Conservation (phyloP, 208 protist species). For the Trypanosoma caninum region DNA sequence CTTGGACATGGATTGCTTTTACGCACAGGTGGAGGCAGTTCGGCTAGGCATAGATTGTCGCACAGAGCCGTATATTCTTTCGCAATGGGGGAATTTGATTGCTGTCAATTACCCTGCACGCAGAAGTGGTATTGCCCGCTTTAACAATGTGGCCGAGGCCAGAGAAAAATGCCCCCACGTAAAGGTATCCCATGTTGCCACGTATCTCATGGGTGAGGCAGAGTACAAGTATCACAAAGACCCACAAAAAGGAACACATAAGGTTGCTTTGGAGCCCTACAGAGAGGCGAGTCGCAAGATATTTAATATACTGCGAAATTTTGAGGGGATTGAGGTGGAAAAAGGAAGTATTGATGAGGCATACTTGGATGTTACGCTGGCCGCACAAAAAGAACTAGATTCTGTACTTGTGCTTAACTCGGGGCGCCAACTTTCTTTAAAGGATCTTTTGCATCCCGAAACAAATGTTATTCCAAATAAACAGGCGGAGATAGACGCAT, state of each 20-base stretch:
- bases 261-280: constrained; percentile 85
- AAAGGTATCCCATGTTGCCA: constrained; percentile 45
- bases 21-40: constrained; percentile 87
- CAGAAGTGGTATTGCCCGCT: constrained; percentile 55
- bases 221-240: constrained; percentile 56
- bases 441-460: constrained; percentile 45
- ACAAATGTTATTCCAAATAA: constrained; percentile 56
- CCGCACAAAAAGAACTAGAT: constrained; percentile 43
- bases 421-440: constrained; percentile 23
- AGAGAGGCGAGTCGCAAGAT: constrained; percentile 69
- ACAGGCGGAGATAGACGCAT: constrained; percentile 46
- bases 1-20: constrained; percentile 93
- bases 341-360: constrained; percentile 87
- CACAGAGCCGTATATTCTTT: constrained; percentile 51
- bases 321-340: constrained; percentile 53
- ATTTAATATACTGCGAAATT: constrained; percentile 52
- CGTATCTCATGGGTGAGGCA: constrained; percentile 51
- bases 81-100: constrained; percentile 81
- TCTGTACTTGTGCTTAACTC: constrained; percentile 20
- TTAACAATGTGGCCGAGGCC: constrained; percentile 47
- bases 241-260: constrained; percentile 49
- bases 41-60: constrained; percentile 77
- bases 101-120: constrained; percentile 89
- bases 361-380: constrained; percentile 81
- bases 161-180: constrained; percentile 44